Evolutionary conservation across 306 rosid genomes (phyloP).

Genomic region (Pyrus communis): DNA sequence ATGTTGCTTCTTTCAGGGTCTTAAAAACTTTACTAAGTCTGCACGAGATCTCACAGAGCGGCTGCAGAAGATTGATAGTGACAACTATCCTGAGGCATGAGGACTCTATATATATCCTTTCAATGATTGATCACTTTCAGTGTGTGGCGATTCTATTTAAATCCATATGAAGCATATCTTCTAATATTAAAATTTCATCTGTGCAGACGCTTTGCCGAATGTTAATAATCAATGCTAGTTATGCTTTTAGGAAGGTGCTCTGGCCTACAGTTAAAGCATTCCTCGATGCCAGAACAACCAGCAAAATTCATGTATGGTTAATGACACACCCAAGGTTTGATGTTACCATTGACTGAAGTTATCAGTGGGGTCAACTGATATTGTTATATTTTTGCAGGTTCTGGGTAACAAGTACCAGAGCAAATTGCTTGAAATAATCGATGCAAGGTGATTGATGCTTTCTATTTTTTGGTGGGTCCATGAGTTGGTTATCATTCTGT

Average conservation of each 20-base stretch:
- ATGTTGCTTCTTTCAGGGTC: slow-evolving; percentile 48
- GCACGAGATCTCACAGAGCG: slow-evolving; percentile 70
- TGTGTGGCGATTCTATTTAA: background rate
- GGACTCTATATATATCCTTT: background rate
- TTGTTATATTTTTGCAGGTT: slow-evolving; percentile 47
- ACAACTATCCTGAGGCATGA: slow-evolving; percentile 87
- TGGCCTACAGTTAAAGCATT: slow-evolving; percentile 77
- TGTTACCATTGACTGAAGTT: slow-evolving; percentile 9
- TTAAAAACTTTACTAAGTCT: slow-evolving; percentile 66
- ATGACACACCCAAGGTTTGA: slow-evolving; percentile 5
- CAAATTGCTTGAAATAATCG: slow-evolving; percentile 71
- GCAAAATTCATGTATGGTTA: slow-evolving; percentile 78
- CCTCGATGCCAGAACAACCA: slow-evolving; percentile 73
- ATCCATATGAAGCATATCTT: background rate
- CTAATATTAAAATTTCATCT: slow-evolving; percentile 6
- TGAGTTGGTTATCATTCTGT: slow-evolving; percentile 3
- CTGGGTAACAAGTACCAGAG: slow-evolving; percentile 74
- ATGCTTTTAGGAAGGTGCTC: slow-evolving; percentile 68
- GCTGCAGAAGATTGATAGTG: slow-evolving; percentile 84
- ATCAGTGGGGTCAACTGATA: slow-evolving; percentile 10
- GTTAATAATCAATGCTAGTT: slow-evolving; percentile 91
- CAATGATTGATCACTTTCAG: background rate
- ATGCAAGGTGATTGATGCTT: slow-evolving; percentile 48
- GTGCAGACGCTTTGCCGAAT: slow-evolving; percentile 71
- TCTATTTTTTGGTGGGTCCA: background rate